Evolutionary conservation across 805 yeast species (phyloP), one percentile per base, ranked within the genome.

Genomic region (Maudiozyma saulgeensis): DNA sequence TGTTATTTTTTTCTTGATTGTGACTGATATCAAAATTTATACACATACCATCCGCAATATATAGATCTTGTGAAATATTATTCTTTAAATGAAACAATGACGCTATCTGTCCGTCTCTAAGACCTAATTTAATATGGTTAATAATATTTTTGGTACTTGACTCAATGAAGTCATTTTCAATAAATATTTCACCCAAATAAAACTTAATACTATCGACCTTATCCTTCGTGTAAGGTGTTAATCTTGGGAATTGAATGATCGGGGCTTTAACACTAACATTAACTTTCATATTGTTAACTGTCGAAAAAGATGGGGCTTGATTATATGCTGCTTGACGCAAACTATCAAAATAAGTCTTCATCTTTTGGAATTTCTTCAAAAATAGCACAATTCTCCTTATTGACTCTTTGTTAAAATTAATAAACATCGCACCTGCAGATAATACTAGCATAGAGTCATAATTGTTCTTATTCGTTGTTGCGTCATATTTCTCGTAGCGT

Each of bases 251-350:
- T 2, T 84, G 79, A 37, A 93, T 71, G 9, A 84, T 84, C 0
- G 99, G 99, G 1, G 97, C 87, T 47, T 79, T 76, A 15, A 93
- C 73, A 16, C 78, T 66, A 34, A 95, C 67, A 57, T 90, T 85
- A 61, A 90, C 77, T 54, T 81, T 80, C 67, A 89, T 80, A 51
- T 77, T 73, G 46, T 68, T 76, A 15, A 70, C 73, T 8, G 66
- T 49, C 41, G 77, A 76, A 41, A 82, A 72, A 53, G 80, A 81
- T 42, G 72, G 79, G 0, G 93, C 93, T 63, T 87, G 95, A 56
- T 84, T 79, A 56, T 88, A 77, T 0, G 98, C 96, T 11, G 89
- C 87, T 58, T 84, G 87, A 50, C 98, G 77, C 0, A 98, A 95
- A 19, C 77, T 71, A 59, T 93, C 99, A 64, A 86, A 95, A n/a